These are phyloP conservation scores for Kodamaea ohmeri DNA, from an alignment of 1,139 yeast genomes.

Conservation along the genomic window DNA sequence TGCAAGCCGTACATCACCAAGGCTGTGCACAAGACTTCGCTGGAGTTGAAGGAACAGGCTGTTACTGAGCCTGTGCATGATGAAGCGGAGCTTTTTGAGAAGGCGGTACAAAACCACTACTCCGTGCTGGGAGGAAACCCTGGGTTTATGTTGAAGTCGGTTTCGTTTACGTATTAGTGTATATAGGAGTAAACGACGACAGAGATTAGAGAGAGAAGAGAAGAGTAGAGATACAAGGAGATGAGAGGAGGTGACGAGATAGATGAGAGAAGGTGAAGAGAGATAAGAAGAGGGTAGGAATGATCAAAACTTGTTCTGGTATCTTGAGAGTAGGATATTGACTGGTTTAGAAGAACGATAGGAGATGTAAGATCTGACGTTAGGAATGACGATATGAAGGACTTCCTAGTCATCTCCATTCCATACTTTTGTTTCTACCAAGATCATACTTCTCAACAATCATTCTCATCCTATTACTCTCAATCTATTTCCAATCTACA, in stretches of 20 bases:
- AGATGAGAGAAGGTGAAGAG: neutral
- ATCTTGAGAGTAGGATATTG: no score
- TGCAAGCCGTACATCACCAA: conserved; percentile 43
- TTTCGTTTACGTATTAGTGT: conserved; percentile 23
- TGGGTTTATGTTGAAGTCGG: conserved; percentile 53
- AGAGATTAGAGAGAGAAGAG: neutral
- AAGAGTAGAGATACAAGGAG: neutral
- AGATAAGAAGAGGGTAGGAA: neutral
- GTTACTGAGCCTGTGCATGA: conserved; percentile 15
- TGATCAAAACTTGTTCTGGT: no score
- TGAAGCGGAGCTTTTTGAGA: conserved; percentile 30
- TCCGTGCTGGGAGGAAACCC: conserved; percentile 82
- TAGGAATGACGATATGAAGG: no score
- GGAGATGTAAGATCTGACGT: no score
- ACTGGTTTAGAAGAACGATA: no score
- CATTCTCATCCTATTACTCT: no score
- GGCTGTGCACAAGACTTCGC: conserved; percentile 29
- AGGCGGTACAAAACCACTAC: conserved; percentile 50
- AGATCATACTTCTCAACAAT: no score
- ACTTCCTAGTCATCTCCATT: no score
- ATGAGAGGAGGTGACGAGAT: neutral
- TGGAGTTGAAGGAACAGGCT: conserved; percentile 6
- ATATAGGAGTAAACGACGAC: conserved; percentile 8
- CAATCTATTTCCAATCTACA: no score
- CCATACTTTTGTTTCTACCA: no score